Base-by-base conservation (phyloP, 495 filamentous ascomycete species). In the Hypomontagnella monticulosa region DNA sequence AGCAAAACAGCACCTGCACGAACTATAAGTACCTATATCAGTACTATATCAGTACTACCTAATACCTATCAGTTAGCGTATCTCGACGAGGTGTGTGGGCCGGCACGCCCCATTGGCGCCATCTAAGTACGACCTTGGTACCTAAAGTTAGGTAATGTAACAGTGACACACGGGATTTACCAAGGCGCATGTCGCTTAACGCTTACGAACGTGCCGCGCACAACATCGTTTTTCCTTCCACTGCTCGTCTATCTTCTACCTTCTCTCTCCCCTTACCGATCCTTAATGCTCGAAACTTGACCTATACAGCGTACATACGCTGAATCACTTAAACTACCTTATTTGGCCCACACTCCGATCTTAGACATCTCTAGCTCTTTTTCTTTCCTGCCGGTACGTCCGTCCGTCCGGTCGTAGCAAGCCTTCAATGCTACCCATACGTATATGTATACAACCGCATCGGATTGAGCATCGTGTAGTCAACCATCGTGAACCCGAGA, bases 181-280 rank as follows among this genome's bases (percentile, higher is more conserved):
- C 41, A 44, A 32, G 56, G 44, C 56, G 51, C 51, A 61, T 53
- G 23, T 67, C 64, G 64, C 64, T 67, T 68, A 63, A 63, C 58
- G 48, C 65, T 50, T 47, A 51, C 52, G 33, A 57, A 9, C 40
- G 44, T 47, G 52, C 42, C 52, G 53, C 36, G 49, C 36, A 58
- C 43, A 20, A 69, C 66, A 44, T 64, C 60, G 37, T 57, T 12
- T 38, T 51, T 59, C 41, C n/a, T 53, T 1, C 51, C 51, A 18
- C 43, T 38, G 15, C 18, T 47, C 19, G 12, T 54, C 48, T 53
- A 37, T 64, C 12, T 36, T 19, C 36, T 59, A 15, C 36, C 16
- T 9, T 50, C 36, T 20, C 14, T 19, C 49, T 47, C 37, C 19
- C 57, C 44, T 50, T 56, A 52, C 54, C 40, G 32, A 53, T 51